Conservation (phyloP, 306 rosid genomes). For the apple (Malus domestica) region ASM211411v1 NC_041793.1:7043501-7044000, state of each 20-base stretch:
- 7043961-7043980: conserved; percentile 99
- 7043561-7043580: conserved; percentile 48
- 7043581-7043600: conserved; percentile 51
- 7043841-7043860: not conserved
- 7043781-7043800: conserved; percentile 81
- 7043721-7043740: conserved; percentile 92
- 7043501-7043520: conserved; percentile 47
- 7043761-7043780: conserved; percentile 97
- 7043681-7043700: conserved; percentile 93
- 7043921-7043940: conserved; percentile 76
- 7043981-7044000: conserved; percentile 94
- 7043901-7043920: not conserved
- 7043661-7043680: conserved; percentile 66
- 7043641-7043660: conserved; percentile 73
- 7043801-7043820: conserved; percentile 10
- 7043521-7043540: conserved; percentile 46
- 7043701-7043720: conserved; percentile 92
- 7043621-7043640: conserved; percentile 60
- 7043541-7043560: conserved; percentile 59
- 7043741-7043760: conserved; percentile 90
- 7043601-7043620: conserved; percentile 83
- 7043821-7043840: not conserved
- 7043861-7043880: not conserved
- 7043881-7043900: conserved; percentile 1
- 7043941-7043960: conserved; percentile 99